Evolutionary conservation across 306 rosid genomes (phyloP).

Genomic region (Castanea mollissima): DNA sequence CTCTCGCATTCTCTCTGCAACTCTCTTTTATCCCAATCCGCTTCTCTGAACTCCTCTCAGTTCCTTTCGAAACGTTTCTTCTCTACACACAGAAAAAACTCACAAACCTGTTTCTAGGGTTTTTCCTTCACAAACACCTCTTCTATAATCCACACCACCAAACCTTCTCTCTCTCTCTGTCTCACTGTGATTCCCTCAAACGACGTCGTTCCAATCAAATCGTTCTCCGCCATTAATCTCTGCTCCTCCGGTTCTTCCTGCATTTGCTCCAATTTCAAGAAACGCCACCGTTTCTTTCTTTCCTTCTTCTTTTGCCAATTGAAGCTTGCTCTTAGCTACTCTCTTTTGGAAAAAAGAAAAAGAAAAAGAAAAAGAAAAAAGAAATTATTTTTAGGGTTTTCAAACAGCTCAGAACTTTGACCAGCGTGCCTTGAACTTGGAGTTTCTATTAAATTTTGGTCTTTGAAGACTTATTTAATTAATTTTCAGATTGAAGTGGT

Average conservation of each 20-base stretch:
- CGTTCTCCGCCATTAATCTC: slow-evolving; percentile 7
- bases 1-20: background rate
- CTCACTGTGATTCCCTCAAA: slow-evolving; percentile 1
- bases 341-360: background rate
- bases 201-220: slow-evolving; percentile 13
- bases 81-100: background rate
- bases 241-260: slow-evolving; percentile 8
- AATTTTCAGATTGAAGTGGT: slow-evolving; percentile 6
- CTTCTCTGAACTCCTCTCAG: background rate
- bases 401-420: slow-evolving; percentile 4
- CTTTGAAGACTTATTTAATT: background rate
- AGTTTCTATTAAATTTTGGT: too few species aligned
- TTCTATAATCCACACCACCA: background rate
- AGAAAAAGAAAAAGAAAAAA: too few species aligned
- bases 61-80: slow-evolving; percentile 1
- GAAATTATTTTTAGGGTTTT: background rate
- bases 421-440: background rate
- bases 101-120: slow-evolving; percentile 28
- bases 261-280: slow-evolving; percentile 17
- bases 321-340: background rate
- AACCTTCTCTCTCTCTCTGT: background rate
- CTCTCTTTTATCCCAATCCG: background rate
- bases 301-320: background rate
- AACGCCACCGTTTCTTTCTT: background rate
- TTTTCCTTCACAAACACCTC: background rate